Base-by-base conservation (phyloP, 1,284 basidiomycete species). In the Grifola frondosa region DNA sequence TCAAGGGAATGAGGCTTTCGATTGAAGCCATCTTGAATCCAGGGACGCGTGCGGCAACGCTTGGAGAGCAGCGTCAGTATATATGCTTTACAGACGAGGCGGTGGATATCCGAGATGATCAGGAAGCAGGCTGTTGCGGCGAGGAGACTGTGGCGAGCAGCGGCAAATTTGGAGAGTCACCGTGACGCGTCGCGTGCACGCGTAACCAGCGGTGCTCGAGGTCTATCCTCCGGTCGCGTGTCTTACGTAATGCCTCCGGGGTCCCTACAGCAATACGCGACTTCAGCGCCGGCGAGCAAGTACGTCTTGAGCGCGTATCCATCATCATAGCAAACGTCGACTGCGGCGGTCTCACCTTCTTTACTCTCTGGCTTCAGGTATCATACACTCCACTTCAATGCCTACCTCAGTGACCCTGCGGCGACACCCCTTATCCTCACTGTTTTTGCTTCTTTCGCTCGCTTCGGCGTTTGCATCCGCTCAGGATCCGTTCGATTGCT, bases 21-120 rank as follows among this genome's bases (percentile, higher is more conserved):
- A 84, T 64, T 36, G 74, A 70, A 31, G 79, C 70, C 84, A 86
- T 87, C 34, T 44, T 33, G 31, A n/a, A n/a, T n/a, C n/a, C n/a
- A n/a, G n/a, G n/a, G n/a, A n/a, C n/a, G 30, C 35, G 28, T 26
- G 29, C 11, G 31, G 11, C 21, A 15, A 19, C 3, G 16, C 31
- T 5, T 16, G 33, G 31, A 30, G 22, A 26, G 34, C 12, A 11
- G 16, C 13, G 16, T 16, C 19, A 5, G 12, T 21, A 32, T 40
- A 35, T 38, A 25, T 37, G 35, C 19, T n/a, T n/a, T n/a, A n/a
- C n/a, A 9, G 33, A 19, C 6, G 23, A 15, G 39, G 37, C 37
- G 43, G 49, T n/a, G 25, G 31, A 34, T 42, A 41, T 48, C 32
- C n/a, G 40, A 40, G 42, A 35, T 16, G 29, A 46, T 43, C 37